Evolutionary conservation across 2,329 filamentous ascomycete species (phyloP).

Genomic region (Pyricularia grisea): DNA sequence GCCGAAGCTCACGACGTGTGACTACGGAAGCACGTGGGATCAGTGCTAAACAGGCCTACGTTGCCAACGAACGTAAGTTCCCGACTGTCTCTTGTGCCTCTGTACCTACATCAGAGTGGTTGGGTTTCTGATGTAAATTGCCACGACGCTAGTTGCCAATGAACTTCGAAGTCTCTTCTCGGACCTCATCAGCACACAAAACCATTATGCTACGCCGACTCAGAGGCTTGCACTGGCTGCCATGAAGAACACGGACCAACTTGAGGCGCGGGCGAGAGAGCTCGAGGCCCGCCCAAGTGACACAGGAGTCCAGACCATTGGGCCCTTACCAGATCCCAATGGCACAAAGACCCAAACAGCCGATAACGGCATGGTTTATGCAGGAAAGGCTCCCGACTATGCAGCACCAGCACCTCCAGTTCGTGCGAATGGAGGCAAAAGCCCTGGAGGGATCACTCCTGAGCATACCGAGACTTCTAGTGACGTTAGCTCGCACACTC

Average conservation of each 20-base stretch:
- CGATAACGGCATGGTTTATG: neutral
- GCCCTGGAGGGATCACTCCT: conserved; percentile 3
- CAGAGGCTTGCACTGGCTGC: conserved; percentile 74
- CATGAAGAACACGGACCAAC: conserved; percentile 33
- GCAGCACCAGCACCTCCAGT: neutral
- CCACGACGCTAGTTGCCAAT: conserved; percentile 49
- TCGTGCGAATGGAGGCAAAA: neutral
- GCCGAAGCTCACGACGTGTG: conserved; percentile 41
- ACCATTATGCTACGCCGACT: conserved; percentile 57
- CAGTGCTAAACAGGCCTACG: conserved; percentile 17
- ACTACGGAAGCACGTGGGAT: conserved; percentile 23
- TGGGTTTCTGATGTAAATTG: neutral
- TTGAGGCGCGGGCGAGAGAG: conserved; percentile 14
- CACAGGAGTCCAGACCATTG: neutral
- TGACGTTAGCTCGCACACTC: conserved; percentile 39
- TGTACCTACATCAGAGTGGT: neutral
- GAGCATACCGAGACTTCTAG: conserved; percentile 32
- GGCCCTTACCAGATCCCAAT: neutral
- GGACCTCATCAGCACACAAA: conserved; percentile 55
- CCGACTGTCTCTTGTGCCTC: neutral
- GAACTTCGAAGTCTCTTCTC: conserved; percentile 64
- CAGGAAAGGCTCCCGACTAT: neutral
- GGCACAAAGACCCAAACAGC: neutral
- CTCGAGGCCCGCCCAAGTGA: neutral
- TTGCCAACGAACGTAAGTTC: conserved; percentile 62